Base-by-base conservation (phyloP, 2,329 filamentous ascomycete species). In the Alternaria brassicae region DNA sequence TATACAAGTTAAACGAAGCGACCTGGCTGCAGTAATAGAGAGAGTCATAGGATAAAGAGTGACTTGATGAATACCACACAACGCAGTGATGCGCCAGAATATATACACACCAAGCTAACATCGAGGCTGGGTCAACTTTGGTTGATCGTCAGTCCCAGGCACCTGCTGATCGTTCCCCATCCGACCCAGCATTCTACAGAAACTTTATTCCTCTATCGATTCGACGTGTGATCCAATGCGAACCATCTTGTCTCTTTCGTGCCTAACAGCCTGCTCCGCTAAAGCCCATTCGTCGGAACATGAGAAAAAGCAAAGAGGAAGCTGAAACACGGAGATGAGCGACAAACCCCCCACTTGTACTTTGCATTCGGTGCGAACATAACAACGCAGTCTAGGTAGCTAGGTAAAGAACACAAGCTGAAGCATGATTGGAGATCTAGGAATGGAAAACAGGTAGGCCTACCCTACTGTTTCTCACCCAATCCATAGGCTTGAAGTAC, bases 401-500 rank as follows among this genome's bases (percentile, higher is more conserved):
- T 12, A 13, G 28, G 8, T 47, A 21, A 34, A 23, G 28, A 2
- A 23, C 10, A 19, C 44, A 17, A 23, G 44, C 21, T 32, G 44
- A 21, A 12, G 17, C 36, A 39, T 39, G 36, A 19, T n/a, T 6
- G 17, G 4, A 5, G 6, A 39, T 10, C 36, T 6, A 7, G 13
- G 9, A 39, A 5, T 21, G 17, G 17, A 39, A 39, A 39, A 21
- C 17, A 9, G 17, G 2, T 21, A 17, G 36, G 36, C 30, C 12
- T 6, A 40, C 23, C 10, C 37, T 40, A 23, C 44, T 34, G 28
- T 10, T 36, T n/a, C 30, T 21, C 39, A n/a, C 27, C 32, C 8
- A 60, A 23, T 1, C 41, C 53, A 44, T 45, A 60, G n/a, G 36
- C 47, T 4, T 44, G 37, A 12, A 49, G 21, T 6, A 60, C 34